Evolutionary conservation across 1,139 yeast species (phyloP), one percentile per base, ranked within the genome.

Genomic region (Chernovozyma aurita): DNA sequence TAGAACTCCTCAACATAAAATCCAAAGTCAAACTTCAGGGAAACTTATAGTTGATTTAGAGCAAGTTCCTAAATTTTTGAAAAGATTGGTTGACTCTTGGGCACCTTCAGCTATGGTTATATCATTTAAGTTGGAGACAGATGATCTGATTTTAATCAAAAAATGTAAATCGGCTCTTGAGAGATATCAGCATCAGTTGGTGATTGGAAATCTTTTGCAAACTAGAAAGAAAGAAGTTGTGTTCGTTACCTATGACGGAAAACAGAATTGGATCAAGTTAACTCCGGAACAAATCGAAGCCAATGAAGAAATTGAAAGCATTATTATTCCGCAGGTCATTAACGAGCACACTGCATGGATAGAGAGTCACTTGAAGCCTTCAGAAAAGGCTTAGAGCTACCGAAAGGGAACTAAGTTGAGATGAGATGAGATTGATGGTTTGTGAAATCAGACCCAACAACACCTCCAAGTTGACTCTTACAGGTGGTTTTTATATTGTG

Each of bases 61-160:
- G 52, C 97, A 95, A 13, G 98, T 94, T 3, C 98, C 99, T 13
- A 92, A 92, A 56, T 92, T 94, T 49, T 70, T 92, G 49, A 76
- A 86, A 46, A 69, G 97, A 41, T 66, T 94, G 45, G 97, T 90
- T 1, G 95, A 87, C 47, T 76, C 80, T 22, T 92, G 98, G 98
- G 95, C 96, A 1, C 95, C 95, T 1, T 78, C 80, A 7, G 95
- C 97, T 2, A 85, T 88, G 95, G 87, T 94, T 42, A 85, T 92
- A 3, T 85, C 95, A 18, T 94, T 94, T 65, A 94, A 94, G 59
- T 73, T 92, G 41, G 99, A 94, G 55, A 94, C 99, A 0, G 98
- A 94, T 57, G 59, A 63, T 42, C 52, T 66, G 11, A 75, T 94
- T 17, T 65, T 94, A 46, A 71, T 87, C 31, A 67, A 74, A 39